These are phyloP conservation scores for Mycosarcoma mackinlayi DNA, from an alignment of 1,284 basidiomycete species.

Conservation along the genomic window DNA sequence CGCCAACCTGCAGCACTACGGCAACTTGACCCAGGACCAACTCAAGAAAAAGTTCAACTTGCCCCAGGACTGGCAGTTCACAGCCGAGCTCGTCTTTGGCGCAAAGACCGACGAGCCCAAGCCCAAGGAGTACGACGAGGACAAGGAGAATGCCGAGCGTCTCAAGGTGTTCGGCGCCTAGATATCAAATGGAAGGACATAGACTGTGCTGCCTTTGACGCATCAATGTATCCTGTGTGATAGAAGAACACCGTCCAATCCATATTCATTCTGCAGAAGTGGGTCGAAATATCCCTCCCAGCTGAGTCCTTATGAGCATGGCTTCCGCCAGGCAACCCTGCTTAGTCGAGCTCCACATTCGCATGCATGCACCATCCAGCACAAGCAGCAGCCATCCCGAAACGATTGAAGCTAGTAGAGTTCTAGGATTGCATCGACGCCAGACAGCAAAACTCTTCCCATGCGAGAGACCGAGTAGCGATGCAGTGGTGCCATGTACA, in stretches of 20 bases:
- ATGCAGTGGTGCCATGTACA: conserved; percentile 4
- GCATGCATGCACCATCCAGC: too few relatives aligned
- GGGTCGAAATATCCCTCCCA: too few relatives aligned
- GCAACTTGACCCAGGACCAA: conserved; percentile 47
- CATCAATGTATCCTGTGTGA: too few relatives aligned
- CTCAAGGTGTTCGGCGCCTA: conserved; percentile 33
- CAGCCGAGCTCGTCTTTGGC: conserved; percentile 71
- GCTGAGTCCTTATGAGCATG: too few relatives aligned
- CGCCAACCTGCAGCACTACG: conserved; percentile 69
- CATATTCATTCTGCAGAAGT: too few relatives aligned
- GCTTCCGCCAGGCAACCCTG: too few relatives aligned
- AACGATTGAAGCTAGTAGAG: too few relatives aligned
- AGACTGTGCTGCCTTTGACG: too few relatives aligned
- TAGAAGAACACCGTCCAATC: too few relatives aligned
- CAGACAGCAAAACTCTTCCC: too few relatives aligned
- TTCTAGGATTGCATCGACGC: conserved; percentile 12
- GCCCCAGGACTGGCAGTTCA: conserved; percentile 69
- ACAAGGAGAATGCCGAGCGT: conserved; percentile 22
- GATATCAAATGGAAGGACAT: background rate
- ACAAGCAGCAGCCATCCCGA: too few relatives aligned
- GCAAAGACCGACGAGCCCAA: conserved; percentile 24
- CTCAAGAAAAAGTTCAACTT: conserved; percentile 67
- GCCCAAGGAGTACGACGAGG: conserved; percentile 32
- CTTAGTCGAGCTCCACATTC: too few relatives aligned
- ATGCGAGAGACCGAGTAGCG: background rate